These are phyloP conservation scores for Phaeodactylum tricornutum DNA, from an alignment of 108 stramenopile species.

Conservation along the genomic window DNA sequence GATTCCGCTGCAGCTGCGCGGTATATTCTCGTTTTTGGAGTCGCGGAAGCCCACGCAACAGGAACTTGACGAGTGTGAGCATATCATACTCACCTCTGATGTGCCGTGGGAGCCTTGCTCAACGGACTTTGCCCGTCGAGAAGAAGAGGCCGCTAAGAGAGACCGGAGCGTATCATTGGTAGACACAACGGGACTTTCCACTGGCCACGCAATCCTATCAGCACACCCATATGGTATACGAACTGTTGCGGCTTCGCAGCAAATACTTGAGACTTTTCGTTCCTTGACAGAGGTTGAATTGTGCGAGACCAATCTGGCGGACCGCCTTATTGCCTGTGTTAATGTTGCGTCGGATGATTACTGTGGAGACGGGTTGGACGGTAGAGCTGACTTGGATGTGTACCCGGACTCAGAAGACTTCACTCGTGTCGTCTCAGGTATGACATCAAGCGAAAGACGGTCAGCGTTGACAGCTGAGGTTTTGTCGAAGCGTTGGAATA, in stretches of 20 bases:
- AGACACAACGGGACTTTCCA: too few species aligned
- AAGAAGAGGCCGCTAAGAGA: not conserved
- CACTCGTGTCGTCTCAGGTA: too few species aligned
- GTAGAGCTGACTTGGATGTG: too few species aligned
- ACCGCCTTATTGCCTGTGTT: not conserved
- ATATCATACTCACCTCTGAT: conserved; percentile 1
- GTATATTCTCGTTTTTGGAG: conserved; percentile 1
- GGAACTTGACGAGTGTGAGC: conserved; percentile 2
- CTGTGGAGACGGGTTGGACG: too few species aligned
- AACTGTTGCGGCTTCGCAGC: not conserved
- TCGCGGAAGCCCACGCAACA: conserved; percentile 6
- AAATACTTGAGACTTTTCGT: not conserved
- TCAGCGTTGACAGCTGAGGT: not conserved
- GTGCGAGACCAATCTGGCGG: not conserved
- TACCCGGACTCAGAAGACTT: too few species aligned
- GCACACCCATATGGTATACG: too few species aligned
- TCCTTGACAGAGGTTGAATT: too few species aligned
- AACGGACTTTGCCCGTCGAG: not conserved
- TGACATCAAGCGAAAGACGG: too few species aligned
- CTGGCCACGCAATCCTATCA: too few species aligned
- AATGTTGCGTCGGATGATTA: not conserved
- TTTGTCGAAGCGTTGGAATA: conserved; percentile 8
- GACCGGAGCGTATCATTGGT: too few species aligned
- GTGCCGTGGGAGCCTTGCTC: conserved; percentile 7
- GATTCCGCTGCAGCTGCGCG: not conserved